Conservation (phyloP, 148 eudicot genomes). For the Chenopodium suecicum region DNA sequence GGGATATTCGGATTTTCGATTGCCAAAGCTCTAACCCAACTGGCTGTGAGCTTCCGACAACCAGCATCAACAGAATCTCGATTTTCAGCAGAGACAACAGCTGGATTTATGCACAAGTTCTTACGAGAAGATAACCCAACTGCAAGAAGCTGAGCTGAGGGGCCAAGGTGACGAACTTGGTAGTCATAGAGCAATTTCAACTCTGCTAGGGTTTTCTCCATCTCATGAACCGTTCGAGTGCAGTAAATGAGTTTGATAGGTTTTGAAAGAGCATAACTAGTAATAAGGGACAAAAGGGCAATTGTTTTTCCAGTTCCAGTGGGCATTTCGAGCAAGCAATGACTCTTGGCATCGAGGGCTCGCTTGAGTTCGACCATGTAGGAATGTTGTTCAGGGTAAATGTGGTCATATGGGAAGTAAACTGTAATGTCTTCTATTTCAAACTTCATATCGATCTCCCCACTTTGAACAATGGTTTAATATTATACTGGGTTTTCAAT, state of each 20-base stretch:
- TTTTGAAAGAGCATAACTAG: constrained; percentile 68
- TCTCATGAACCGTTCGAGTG: constrained; percentile 98
- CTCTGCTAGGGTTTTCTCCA: constrained; percentile 97
- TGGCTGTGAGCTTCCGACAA: constrained; percentile 86
- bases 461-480: not conserved
- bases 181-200: constrained; percentile 67
- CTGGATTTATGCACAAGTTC: constrained; percentile 74
- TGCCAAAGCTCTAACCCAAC: constrained; percentile 92
- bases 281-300: constrained; percentile 83
- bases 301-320: constrained; percentile 97
- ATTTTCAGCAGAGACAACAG: constrained; percentile 79
- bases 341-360: constrained; percentile 85
- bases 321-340: constrained; percentile 90
- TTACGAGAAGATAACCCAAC: constrained; percentile 87
- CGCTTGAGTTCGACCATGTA: constrained; percentile 93
- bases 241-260: constrained; percentile 81
- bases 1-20: constrained; percentile 60
- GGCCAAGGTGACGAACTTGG: constrained; percentile 64
- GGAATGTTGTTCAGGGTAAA: constrained; percentile 83
- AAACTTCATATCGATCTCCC: constrained; percentile 59
- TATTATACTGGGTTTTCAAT: too few relatives aligned
- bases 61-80: constrained; percentile 92
- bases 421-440: constrained; percentile 91
- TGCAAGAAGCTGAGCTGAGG: constrained; percentile 65
- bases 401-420: constrained; percentile 89